These are phyloP conservation scores for Solanum pennellii DNA, from an alignment of 257 asterid genomes.

Conservation along the genomic window DNA sequence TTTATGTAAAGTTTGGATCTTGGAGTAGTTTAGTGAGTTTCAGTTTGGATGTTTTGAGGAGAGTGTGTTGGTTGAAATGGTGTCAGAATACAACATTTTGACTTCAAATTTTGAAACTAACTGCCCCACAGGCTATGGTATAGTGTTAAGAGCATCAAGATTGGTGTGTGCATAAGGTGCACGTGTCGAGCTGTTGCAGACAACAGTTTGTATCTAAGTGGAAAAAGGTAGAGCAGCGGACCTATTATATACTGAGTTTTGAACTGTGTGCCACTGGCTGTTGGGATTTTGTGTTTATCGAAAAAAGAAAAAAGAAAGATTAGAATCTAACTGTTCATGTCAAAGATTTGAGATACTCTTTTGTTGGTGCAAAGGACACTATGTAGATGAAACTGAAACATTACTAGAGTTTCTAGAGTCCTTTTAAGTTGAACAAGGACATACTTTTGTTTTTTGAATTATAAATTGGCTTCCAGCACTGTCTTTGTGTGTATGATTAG, in stretches of 20 bases:
- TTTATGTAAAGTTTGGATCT: background rate
- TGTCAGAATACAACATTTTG: background rate
- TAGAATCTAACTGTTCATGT: background rate
- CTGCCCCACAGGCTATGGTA: background rate
- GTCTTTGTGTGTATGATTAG: background rate
- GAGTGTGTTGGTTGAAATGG: background rate
- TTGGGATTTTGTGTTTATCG: background rate
- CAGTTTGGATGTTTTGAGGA: background rate
- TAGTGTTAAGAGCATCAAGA: background rate
- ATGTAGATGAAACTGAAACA: background rate
- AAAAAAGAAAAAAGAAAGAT: background rate
- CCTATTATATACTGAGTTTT: background rate
- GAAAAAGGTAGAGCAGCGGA: background rate
- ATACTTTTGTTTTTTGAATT: background rate
- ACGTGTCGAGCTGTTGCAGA: background rate
- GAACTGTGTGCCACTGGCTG: background rate
- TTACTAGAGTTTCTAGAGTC: background rate
- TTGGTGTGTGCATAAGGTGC: background rate
- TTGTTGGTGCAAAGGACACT: background rate
- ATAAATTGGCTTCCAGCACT: background rate
- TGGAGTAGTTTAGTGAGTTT: background rate
- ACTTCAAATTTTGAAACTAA: background rate
- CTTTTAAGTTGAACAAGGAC: background rate
- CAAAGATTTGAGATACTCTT: background rate
- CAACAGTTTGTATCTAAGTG: background rate